These are phyloP conservation scores for Teratosphaeria nubilosa DNA, from an alignment of 2,329 filamentous ascomycete genomes.

Conservation along the genomic window DNA sequence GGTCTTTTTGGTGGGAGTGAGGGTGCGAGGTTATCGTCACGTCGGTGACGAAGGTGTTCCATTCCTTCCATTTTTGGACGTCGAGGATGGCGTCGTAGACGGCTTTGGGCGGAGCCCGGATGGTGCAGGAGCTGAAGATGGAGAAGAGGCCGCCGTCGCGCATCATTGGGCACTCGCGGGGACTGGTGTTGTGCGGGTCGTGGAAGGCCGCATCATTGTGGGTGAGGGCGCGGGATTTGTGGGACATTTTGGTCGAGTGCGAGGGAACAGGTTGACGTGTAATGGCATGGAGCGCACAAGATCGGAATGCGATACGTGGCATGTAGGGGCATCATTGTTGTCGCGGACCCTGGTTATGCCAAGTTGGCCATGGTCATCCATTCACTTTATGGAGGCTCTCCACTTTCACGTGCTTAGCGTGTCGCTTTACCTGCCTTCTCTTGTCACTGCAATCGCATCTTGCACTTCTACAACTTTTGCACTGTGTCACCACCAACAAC, in stretches of 20 bases:
- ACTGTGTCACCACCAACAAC: background rate
- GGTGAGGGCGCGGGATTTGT: background rate
- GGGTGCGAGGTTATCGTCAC: slow-evolving; percentile 37
- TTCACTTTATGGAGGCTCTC: background rate
- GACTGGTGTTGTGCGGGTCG: slow-evolving; percentile 16
- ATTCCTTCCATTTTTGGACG: slow-evolving; percentile 36
- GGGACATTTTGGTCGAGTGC: background rate
- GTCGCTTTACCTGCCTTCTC: background rate
- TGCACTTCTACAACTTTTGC: background rate
- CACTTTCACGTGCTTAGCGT: background rate
- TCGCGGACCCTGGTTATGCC: background rate
- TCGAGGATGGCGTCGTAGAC: slow-evolving; percentile 36
- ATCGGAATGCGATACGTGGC: background rate
- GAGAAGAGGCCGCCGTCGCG: slow-evolving; percentile 24
- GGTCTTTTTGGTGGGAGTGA: slow-evolving; percentile 8
- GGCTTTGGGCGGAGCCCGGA: slow-evolving; percentile 31
- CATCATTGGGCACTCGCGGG: slow-evolving; percentile 19
- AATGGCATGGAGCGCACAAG: background rate
- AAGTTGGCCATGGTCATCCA: background rate
- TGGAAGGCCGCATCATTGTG: slow-evolving; percentile 13
- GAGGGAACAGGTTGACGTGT: background rate
- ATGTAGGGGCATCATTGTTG: background rate
- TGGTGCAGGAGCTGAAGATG: slow-evolving; percentile 24
- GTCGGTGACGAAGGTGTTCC: slow-evolving; percentile 38
- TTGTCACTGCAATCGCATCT: background rate